Evolutionary conservation across 129 eudicot species (phyloP).

Genomic region (Helianthus annuus): DNA sequence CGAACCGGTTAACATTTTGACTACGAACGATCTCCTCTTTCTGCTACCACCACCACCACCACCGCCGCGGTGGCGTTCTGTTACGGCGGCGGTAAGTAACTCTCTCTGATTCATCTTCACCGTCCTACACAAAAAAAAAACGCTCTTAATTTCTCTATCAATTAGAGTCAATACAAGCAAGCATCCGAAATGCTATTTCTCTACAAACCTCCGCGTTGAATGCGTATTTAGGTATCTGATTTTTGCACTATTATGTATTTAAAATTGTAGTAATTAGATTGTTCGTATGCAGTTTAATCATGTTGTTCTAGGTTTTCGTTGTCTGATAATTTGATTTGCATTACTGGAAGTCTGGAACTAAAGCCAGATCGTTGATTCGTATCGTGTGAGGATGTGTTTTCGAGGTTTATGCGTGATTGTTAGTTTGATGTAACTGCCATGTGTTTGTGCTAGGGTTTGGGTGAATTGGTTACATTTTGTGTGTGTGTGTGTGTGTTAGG

Average conservation of each 20-base stretch:
- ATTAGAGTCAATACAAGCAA: conserved; percentile 8
- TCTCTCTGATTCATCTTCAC: not conserved
- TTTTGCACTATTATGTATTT: conserved; percentile 12
- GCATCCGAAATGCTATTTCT: conserved; percentile 17
- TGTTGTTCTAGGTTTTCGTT: conserved; percentile 20
- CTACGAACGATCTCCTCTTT: conserved; percentile 20
- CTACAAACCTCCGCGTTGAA: not conserved
- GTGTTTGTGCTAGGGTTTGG: conserved; percentile 28
- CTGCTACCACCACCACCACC: conserved; percentile 20
- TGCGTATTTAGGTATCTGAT: conserved; percentile 4
- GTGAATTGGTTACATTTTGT: conserved; percentile 7
- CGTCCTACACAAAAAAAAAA: conserved; percentile 9
- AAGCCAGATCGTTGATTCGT: not conserved
- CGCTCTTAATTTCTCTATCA: conserved; percentile 18
- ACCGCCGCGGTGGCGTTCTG: conserved; percentile 34
- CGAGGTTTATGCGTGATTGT: conserved; percentile 3
- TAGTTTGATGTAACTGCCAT: conserved; percentile 17
- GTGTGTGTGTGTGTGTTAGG: conserved; percentile 11
- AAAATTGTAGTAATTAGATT: conserved; percentile 9
- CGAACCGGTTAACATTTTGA: conserved; percentile 32
- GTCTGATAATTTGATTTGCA: not conserved
- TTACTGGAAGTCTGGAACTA: not conserved
- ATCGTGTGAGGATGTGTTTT: conserved; percentile 11
- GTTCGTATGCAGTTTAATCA: not conserved
- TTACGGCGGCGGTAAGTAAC: conserved; percentile 10